Percentiles rank a stretch among this genome's conserved stretches.
Evolutionary conservation across 768 basidiomycete genomes (phyloP).

Genomic region (Amanita muscaria): DNA sequence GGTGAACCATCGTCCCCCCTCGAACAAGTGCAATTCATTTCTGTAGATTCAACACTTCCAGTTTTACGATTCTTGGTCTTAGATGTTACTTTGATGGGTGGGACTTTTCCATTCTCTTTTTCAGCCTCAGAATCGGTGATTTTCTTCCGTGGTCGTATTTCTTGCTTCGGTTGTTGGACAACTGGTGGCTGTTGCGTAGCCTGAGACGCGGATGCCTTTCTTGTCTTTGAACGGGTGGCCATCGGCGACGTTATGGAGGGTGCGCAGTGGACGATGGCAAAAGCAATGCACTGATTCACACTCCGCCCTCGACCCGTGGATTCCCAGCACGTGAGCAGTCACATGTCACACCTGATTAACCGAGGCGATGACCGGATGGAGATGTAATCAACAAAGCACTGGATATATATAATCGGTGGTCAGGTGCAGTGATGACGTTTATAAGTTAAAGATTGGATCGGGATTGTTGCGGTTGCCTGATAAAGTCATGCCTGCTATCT

Average conservation of each 20-base stretch:
- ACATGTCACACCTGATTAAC: background rate
- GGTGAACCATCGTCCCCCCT: slow-evolving; percentile 70
- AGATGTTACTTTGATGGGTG: slow-evolving; percentile 8
- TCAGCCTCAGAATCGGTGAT: slow-evolving; percentile 1
- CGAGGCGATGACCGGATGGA: no score
- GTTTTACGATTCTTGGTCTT: slow-evolving; percentile 8
- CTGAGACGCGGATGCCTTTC: slow-evolving; percentile 1
- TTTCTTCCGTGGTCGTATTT: slow-evolving; percentile 8
- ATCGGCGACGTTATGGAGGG: background rate
- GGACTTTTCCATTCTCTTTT: slow-evolving; percentile 5
- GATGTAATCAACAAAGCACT: no score
- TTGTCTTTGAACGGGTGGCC: slow-evolving; percentile 8
- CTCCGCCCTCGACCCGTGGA: background rate
- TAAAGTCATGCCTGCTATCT: background rate
- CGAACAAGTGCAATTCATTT: slow-evolving; percentile 53
- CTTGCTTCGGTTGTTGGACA: background rate
- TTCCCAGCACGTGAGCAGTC: slow-evolving; percentile 6
- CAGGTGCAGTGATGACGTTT: no score
- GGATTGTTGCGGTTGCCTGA: no score
- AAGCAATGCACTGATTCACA: background rate
- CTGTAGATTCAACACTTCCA: slow-evolving; percentile 11
- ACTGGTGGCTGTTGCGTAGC: background rate
- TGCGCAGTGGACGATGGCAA: background rate
- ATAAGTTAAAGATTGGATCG: no score
- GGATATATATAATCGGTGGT: no score